Evolutionary conservation across 73 alveolate species (phyloP), one percentile per base, ranked within the genome.

Genomic region (Paramecium caudatum): DNA sequence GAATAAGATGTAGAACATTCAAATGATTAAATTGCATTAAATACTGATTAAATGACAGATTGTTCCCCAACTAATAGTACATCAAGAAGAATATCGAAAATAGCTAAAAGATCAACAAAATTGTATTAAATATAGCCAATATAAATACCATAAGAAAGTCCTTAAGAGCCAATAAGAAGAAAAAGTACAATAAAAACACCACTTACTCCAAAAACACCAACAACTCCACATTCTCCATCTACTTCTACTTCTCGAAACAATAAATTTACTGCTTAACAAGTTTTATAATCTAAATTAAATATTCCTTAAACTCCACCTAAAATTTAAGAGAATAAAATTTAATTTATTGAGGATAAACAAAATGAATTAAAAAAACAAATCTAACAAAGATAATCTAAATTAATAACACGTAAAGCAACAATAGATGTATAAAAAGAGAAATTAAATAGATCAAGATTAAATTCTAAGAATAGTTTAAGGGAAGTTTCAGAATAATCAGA

Each of bases 51-150:
- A 55, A 55, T 55, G 45, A 55, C 80, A 5, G 80, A 55, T 55
- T 55, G 80, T 10, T 55, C 80, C 23, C 80, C 80, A 55, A 23
- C 80, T 27, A 55, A 55, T 23, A 55, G 80, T 10, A 23, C 80
- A 2, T 27, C 80, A 3, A 55, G 80, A 55, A 17, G 80, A 55
- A 55, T 37, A 55, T 27, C 80, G 23, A 55, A 55, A 27, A 27
- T 55, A 23, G 30, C 8, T 55, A 55, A 55, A 55, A 55, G 80
- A 55, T 0, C 21, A 4, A 19, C 80, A 16, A 55, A 55, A 55
- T 25, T 27, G 30, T 55, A 55, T 10, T 4, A 37, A 1, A 16
- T 55, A 3, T 23, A 55, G 7, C 80, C 80, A 55, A 55, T 55
- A 5, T 55, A 55, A 55, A 27, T 55, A 2, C 30, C 23, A 55